Evolutionary conservation across 352 stramenopile species (phyloP).

Genomic region (Globisporangium sylvaticum): DNA sequence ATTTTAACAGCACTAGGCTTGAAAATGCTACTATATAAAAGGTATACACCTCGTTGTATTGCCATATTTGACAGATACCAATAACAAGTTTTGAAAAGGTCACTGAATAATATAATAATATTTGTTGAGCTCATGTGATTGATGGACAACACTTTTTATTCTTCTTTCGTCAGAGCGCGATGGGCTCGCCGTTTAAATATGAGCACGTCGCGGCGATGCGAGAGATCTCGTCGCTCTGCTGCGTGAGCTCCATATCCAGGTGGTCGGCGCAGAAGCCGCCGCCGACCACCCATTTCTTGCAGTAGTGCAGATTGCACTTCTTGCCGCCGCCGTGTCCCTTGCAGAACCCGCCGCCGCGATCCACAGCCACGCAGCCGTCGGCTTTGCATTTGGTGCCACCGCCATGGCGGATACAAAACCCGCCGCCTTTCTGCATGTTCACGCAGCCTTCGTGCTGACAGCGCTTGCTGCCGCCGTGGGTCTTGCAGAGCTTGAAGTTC

Average conservation of each 20-base stretch:
- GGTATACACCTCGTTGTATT: background rate
- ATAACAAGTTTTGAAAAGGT: background rate
- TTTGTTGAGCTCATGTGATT: background rate
- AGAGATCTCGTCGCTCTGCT: slow-evolving; percentile 50
- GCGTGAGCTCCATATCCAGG: slow-evolving; percentile 54
- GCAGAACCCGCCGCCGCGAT: slow-evolving; percentile 79
- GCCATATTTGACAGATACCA: background rate
- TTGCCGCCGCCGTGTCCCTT: slow-evolving; percentile 83
- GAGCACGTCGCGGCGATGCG: slow-evolving; percentile 46
- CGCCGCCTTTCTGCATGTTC: slow-evolving; percentile 85
- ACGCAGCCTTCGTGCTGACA: slow-evolving; percentile 70
- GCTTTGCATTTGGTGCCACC: slow-evolving; percentile 72
- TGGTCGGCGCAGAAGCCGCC: slow-evolving; percentile 73
- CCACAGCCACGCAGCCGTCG: slow-evolving; percentile 57
- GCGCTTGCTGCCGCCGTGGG: slow-evolving; percentile 69
- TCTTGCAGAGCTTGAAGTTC: slow-evolving; percentile 81
- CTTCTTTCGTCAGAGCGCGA: slow-evolving; percentile 37
- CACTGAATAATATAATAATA: background rate
- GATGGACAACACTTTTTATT: background rate
- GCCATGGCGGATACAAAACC: slow-evolving; percentile 80
- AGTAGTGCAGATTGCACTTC: slow-evolving; percentile 64
- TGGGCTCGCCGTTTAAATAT: slow-evolving; percentile 70
- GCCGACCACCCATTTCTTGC: slow-evolving; percentile 79
- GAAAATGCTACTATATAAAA: background rate
- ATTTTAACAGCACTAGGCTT: background rate